A percentile compares a stretch with the other conserved stretches of the same genome.
These are phyloP conservation scores for Dactylorhiza incarnata DNA, from an alignment of 106 monocot genomes.

Conservation along the genomic window DNA sequence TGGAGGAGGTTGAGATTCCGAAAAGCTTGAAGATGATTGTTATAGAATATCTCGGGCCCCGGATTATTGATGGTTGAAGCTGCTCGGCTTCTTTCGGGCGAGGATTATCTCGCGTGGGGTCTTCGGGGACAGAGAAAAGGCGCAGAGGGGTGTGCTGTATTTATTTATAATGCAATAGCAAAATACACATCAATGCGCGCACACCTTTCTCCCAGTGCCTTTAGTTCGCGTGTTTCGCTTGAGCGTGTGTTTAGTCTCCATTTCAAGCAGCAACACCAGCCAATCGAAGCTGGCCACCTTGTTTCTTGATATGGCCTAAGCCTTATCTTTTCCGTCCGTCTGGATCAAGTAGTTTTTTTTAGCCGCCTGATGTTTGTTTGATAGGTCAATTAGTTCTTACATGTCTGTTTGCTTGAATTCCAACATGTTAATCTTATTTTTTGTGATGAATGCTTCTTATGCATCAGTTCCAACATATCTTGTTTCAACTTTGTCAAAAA, in stretches of 20 bases:
- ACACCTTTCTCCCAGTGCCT: too few relatives aligned
- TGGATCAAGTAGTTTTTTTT: background rate
- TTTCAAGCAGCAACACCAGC: background rate
- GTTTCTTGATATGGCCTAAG: background rate
- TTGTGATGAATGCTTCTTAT: background rate
- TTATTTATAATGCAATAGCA: too few relatives aligned
- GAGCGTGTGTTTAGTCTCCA: background rate
- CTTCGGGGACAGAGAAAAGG: too few relatives aligned
- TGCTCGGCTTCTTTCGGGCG: background rate
- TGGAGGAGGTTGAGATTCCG: slow-evolving; percentile 64
- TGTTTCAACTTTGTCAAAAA: too few relatives aligned
- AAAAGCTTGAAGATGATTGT: slow-evolving; percentile 37
- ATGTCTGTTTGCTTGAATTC: background rate
- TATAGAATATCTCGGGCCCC: slow-evolving; percentile 59
- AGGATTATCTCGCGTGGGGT: too few relatives aligned
- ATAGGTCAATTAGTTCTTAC: background rate
- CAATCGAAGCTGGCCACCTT: background rate
- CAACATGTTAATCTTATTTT: background rate
- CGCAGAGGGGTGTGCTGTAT: too few relatives aligned
- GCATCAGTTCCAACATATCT: too few relatives aligned
- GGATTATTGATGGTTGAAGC: slow-evolving; percentile 14
- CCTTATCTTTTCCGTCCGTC: background rate
- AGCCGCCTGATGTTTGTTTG: background rate
- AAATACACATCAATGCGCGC: too few relatives aligned
- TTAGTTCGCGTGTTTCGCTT: too few relatives aligned